phyloP scores from a whole-genome alignment of 2,329 filamentous ascomycete genomes.

The Alternaria gansuensis region DNA sequence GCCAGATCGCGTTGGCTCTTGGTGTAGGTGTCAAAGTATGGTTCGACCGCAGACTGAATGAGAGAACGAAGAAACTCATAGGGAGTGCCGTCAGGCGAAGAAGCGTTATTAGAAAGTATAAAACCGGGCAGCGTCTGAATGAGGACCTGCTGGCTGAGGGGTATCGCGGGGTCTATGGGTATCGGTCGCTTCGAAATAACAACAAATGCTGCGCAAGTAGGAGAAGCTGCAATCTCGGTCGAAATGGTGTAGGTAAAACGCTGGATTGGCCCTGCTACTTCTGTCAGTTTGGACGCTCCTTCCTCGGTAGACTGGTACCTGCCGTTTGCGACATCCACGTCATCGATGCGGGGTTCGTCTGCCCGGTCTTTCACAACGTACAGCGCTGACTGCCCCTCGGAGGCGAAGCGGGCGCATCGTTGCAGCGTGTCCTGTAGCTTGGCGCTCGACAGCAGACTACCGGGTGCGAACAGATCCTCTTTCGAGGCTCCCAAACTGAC shows the following conservation, averaged over 20 bases:
- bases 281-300: conserved; percentile 46
- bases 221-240: conserved; percentile 79
- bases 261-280: conserved; percentile 51
- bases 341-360: conserved; percentile 54
- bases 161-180: conserved; percentile 83
- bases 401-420: conserved; percentile 87
- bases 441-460: conserved; percentile 80
- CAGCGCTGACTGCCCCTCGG: conserved; percentile 84
- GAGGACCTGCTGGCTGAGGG: conserved; percentile 87
- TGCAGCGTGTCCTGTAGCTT: conserved; percentile 81
- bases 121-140: conserved; percentile 90
- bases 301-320: conserved; percentile 26
- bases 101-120: conserved; percentile 71
- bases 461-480: conserved; percentile 79
- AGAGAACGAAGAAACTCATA: conserved; percentile 93
- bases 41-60: conserved; percentile 88
- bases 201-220: conserved; percentile 84
- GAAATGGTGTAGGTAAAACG: conserved; percentile 80
- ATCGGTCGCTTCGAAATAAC: conserved; percentile 89
- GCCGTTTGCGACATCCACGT: conserved; percentile 46
- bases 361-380: conserved; percentile 88
- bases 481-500: conserved; percentile 63
- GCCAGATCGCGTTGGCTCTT: conserved; percentile 63
- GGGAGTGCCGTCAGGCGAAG: conserved; percentile 80
- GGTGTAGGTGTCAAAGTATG: conserved; percentile 97